A percentile compares a stretch with the other conserved stretches of the same genome.
These are phyloP conservation scores for Sindora glabra DNA, from an alignment of 306 rosid genomes.

Conservation along the genomic window DNA sequence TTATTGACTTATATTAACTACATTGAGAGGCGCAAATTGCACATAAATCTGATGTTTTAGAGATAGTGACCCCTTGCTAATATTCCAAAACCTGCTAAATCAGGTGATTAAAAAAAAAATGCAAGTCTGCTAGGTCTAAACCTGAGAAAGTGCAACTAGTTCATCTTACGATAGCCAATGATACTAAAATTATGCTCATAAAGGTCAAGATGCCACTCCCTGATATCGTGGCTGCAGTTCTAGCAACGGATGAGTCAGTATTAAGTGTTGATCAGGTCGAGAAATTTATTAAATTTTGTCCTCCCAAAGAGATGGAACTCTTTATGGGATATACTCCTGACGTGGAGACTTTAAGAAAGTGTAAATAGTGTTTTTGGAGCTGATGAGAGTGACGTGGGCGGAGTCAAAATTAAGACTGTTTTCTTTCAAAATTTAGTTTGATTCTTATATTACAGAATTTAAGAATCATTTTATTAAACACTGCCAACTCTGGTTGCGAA, in stretches of 20 bases:
- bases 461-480: conserved; percentile 66
- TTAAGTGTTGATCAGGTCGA: conserved; percentile 95
- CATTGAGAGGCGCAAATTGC: too few species aligned
- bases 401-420: conserved; percentile 91
- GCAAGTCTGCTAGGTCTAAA: conserved; percentile 71
- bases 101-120: conserved; percentile 56
- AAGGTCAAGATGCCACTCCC: conserved; percentile 99
- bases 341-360: conserved; percentile 76
- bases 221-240: conserved; percentile 94
- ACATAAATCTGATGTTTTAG: conserved; percentile 84
- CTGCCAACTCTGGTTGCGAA: conserved; percentile 72
- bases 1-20: too few species aligned
- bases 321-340: conserved; percentile 75
- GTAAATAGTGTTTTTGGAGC: conserved; percentile 94
- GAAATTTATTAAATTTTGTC: conserved; percentile 87
- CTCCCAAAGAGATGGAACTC: conserved; percentile 95
- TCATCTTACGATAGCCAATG: conserved; percentile 85
- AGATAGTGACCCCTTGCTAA: conserved; percentile 74
- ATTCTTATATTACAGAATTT: conserved; percentile 74
- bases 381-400: conserved; percentile 92
- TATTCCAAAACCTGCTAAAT: conserved; percentile 68
- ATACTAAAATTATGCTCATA: conserved; percentile 96
- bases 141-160: conserved; percentile 76
- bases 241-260: conserved; percentile 77
- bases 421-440: conserved; percentile 85